Percentiles rank a stretch among this genome's conserved stretches.
phyloP scores from a whole-genome alignment of 768 basidiomycete species.

The Glaciozyma antarctica region DNA sequence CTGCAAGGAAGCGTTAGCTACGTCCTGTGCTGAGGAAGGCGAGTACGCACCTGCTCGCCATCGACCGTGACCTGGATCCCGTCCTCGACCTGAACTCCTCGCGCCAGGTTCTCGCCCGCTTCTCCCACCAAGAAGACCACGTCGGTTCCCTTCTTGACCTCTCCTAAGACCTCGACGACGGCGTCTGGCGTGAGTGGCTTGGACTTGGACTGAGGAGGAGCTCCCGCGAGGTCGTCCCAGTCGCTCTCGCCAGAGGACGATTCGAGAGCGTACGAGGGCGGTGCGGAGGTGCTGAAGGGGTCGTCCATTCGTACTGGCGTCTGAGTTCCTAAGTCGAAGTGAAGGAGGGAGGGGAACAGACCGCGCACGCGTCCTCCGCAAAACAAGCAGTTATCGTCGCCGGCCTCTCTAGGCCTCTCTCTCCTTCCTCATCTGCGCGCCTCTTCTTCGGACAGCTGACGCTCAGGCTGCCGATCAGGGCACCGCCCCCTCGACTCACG shows the following conservation, averaged over 20 bases:
- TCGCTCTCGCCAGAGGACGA: slow-evolving; percentile 7
- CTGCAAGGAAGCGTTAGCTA: background rate
- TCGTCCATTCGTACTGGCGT: background rate
- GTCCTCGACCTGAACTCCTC: slow-evolving; percentile 1
- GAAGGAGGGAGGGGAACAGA: too few relatives aligned
- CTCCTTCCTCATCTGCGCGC: too few relatives aligned
- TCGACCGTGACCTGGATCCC: slow-evolving; percentile 25
- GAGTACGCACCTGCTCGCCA: slow-evolving; percentile 38
- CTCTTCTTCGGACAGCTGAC: too few relatives aligned
- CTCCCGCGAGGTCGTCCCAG: slow-evolving; percentile 11
- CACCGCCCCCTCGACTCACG: too few relatives aligned
- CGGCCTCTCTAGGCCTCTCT: too few relatives aligned
- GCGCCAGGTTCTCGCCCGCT: slow-evolving; percentile 21
- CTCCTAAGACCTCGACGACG: background rate
- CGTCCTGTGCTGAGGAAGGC: background rate
- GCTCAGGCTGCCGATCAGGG: too few relatives aligned
- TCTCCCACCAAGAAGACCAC: slow-evolving; percentile 20
- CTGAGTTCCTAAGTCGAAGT: too few relatives aligned
- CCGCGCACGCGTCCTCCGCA: too few relatives aligned
- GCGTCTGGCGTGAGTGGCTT: slow-evolving; percentile 11
- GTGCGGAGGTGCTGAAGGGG: background rate
- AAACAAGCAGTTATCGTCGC: too few relatives aligned
- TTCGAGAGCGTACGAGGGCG: slow-evolving; percentile 23
- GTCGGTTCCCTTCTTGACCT: background rate
- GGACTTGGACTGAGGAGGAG: background rate